phyloP scores from a whole-genome alignment of 495 filamentous ascomycete species.

The Lentithecium fluviatile region DNA sequence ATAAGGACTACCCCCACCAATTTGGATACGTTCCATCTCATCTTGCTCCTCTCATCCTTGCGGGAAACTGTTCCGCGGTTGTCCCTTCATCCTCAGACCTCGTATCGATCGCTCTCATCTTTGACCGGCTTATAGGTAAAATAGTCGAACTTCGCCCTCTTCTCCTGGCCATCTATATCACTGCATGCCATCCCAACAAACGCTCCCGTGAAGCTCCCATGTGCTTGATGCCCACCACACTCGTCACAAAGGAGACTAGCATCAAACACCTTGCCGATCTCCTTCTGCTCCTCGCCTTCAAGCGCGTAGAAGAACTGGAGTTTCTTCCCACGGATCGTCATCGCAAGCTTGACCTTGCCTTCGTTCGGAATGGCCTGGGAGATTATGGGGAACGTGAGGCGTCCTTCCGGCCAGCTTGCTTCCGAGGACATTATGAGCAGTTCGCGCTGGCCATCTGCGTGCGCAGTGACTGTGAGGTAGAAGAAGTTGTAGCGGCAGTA shows the following conservation, averaged over 20 bases:
- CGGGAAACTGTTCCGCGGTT: too few species aligned
- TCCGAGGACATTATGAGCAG: slow-evolving; percentile 53
- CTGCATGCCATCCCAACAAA: slow-evolving; percentile 57
- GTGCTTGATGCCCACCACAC: slow-evolving; percentile 55
- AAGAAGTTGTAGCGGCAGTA: slow-evolving; percentile 61
- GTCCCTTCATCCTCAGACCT: slow-evolving; percentile 13
- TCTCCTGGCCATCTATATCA: slow-evolving; percentile 53
- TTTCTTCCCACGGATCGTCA: slow-evolving; percentile 49
- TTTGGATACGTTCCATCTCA: too few species aligned
- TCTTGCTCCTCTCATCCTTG: too few species aligned
- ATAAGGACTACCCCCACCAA: too few species aligned
- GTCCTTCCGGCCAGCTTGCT: slow-evolving; percentile 51
- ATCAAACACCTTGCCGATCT: slow-evolving; percentile 53
- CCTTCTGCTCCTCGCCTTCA: slow-evolving; percentile 46
- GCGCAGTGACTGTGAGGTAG: slow-evolving; percentile 56
- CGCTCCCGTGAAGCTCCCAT: slow-evolving; percentile 59
- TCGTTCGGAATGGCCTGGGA: slow-evolving; percentile 50
- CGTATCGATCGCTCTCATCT: slow-evolving; percentile 52
- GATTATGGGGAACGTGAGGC: slow-evolving; percentile 42
- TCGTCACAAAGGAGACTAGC: slow-evolving; percentile 56
- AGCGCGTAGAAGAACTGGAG: slow-evolving; percentile 55
- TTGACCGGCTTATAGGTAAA: slow-evolving; percentile 52
- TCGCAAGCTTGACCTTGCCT: slow-evolving; percentile 51
- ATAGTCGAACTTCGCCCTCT: slow-evolving; percentile 52
- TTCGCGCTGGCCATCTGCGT: slow-evolving; percentile 54